A percentile compares a stretch with the other conserved stretches of the same genome.
These are phyloP conservation scores for Syzygium oleosum DNA, from an alignment of 345 rosid genomes.

Conservation along the genomic window DNA sequence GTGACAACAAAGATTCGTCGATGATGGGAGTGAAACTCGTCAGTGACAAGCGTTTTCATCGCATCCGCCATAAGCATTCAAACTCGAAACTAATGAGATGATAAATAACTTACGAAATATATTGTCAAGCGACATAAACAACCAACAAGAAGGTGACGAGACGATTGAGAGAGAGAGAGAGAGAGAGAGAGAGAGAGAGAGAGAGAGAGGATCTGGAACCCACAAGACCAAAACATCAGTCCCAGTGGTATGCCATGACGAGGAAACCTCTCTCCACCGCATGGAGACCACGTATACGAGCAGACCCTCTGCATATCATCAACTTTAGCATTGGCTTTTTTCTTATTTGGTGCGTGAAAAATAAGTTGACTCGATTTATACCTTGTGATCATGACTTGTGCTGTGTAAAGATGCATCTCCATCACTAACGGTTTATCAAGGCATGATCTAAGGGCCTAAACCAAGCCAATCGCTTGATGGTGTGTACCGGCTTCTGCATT, in stretches of 20 bases:
- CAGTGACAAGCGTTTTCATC: too few relatives aligned
- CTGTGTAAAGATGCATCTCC: background rate
- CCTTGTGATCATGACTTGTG: background rate
- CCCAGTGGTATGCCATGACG: background rate
- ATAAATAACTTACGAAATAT: too few relatives aligned
- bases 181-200: background rate
- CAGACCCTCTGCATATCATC: background rate
- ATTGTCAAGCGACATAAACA: too few relatives aligned
- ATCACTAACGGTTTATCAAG: background rate
- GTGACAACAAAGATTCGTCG: too few relatives aligned
- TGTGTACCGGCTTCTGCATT: background rate
- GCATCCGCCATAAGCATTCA: too few relatives aligned
- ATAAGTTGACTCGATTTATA: background rate
- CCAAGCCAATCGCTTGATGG: rapidly evolving
- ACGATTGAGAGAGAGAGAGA: too few relatives aligned
- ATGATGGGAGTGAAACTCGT: too few relatives aligned
- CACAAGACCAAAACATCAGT: background rate
- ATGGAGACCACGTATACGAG: background rate
- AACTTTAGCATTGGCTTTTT: background rate
- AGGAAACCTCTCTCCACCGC: background rate
- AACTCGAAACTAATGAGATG: too few relatives aligned
- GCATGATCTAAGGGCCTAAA: background rate
- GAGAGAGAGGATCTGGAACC: background rate
- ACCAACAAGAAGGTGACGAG: too few relatives aligned
- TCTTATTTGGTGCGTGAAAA: background rate